Evolutionary conservation across 345 rosid species (phyloP).

Genomic region (Streptanthus diversifolius): DNA sequence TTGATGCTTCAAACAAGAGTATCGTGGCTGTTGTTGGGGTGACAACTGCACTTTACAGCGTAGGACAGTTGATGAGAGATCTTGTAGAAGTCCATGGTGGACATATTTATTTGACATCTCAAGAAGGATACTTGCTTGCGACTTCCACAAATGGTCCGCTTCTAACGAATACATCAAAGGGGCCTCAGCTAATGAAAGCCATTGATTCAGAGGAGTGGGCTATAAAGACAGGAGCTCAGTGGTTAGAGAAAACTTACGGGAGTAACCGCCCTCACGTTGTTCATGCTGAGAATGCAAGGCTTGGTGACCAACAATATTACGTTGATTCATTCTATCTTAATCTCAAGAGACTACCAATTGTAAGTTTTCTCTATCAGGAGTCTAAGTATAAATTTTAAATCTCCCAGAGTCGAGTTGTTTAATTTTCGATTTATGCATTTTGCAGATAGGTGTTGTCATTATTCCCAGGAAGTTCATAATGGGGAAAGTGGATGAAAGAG

Average conservation of each 20-base stretch:
- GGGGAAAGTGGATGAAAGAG: slow-evolving; percentile 95
- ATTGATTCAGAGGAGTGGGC: slow-evolving; percentile 65
- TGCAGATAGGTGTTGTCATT: slow-evolving; percentile 90
- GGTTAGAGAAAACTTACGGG: slow-evolving; percentile 69
- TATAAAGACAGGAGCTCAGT: slow-evolving; percentile 77
- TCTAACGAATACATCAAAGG: slow-evolving; percentile 56
- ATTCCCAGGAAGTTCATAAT: slow-evolving; percentile 87
- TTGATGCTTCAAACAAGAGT: slow-evolving; percentile 68
- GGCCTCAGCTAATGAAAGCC: slow-evolving; percentile 77
- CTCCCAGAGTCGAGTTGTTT: neutral
- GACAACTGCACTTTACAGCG: slow-evolving; percentile 89
- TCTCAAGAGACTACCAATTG: slow-evolving; percentile 89
- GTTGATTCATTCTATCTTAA: slow-evolving; percentile 88
- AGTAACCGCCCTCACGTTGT: slow-evolving; percentile 63
- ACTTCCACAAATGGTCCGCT: slow-evolving; percentile 92
- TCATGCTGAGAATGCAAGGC: slow-evolving; percentile 72
- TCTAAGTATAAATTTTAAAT: neutral
- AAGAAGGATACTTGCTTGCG: slow-evolving; percentile 87
- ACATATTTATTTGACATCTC: slow-evolving; percentile 88
- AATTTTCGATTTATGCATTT: neutral
- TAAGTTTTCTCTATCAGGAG: slow-evolving; percentile 40
- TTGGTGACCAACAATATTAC: slow-evolving; percentile 66
- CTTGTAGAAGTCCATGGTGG: slow-evolving; percentile 97
- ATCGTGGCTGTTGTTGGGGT: slow-evolving; percentile 98
- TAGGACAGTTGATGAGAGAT: slow-evolving; percentile 92